Percentiles rank a stretch among this genome's conserved stretches.
Evolutionary conservation across 495 filamentous ascomycete species (phyloP).

Genomic region (Physcia stellaris): DNA sequence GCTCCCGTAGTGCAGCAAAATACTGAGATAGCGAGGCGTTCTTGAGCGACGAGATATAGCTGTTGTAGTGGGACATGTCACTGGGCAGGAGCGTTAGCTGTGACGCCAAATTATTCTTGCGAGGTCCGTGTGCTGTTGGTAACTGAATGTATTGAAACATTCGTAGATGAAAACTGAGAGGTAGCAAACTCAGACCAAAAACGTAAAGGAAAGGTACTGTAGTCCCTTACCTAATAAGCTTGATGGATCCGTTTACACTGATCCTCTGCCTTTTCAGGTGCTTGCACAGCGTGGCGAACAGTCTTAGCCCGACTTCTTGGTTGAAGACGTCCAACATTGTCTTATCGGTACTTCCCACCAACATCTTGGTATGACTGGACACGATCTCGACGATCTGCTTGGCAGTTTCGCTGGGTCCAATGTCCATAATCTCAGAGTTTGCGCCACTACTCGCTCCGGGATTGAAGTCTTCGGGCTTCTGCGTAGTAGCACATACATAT

Average conservation of each 20-base stretch:
- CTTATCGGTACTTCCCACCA: constrained; percentile 88
- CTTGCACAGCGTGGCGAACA: constrained; percentile 86
- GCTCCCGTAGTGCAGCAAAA: constrained; percentile 81
- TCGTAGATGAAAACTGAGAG: no score
- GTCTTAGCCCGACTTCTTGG: constrained; percentile 85
- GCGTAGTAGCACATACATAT: constrained; percentile 80
- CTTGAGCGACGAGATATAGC: constrained; percentile 65
- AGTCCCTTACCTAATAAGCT: constrained; percentile 69
- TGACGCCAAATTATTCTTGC: neutral
- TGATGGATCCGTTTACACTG: constrained; percentile 77
- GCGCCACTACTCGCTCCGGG: constrained; percentile 42
- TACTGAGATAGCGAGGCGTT: constrained; percentile 77
- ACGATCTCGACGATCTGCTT: constrained; percentile 70
- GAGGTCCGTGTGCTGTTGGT: neutral
- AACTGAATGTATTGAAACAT: neutral
- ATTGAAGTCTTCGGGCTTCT: constrained; percentile 82
- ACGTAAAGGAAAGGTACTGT: neutral
- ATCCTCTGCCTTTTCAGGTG: constrained; percentile 94
- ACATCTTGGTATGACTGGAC: constrained; percentile 75
- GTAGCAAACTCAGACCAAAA: no score
- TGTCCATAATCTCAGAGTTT: constrained; percentile 45
- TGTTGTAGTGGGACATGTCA: constrained; percentile 88
- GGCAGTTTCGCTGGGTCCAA: constrained; percentile 70
- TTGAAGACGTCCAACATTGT: constrained; percentile 97
- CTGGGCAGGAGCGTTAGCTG: constrained; percentile 23